Evolutionary conservation across 202 grass and related monocot genomes (phyloP), one percentile per base, ranked within the genome.

Genomic region (Thinopyrum obtusiflorum): DNA sequence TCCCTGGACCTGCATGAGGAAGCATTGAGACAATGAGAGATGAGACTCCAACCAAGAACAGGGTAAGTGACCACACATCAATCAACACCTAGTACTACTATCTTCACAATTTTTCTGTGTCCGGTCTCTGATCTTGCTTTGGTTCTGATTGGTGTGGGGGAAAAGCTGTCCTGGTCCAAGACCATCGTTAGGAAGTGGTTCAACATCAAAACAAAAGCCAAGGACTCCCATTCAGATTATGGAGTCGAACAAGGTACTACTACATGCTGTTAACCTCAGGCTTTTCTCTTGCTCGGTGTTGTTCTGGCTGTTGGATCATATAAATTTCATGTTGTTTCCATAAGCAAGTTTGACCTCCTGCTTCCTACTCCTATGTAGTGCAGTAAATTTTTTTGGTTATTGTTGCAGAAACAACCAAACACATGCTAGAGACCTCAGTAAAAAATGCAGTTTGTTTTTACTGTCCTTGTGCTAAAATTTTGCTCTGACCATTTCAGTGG

Each of bases 21-120:
- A 84, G 88, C 86, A 88, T 24, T 90, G 91, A 87, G 89, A 93
- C 91, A 92, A 98, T 98, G 95, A 98, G 95, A 93, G 95, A 98
- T 93, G 95, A 95, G 63, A 93, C 86, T 91, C 89, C 83, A 55
- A 95, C 77, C 78, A 98, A 93, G 89, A 98, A 77, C 94, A 97
- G 93, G 95, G 95, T 98, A 76, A 85, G 89, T 55, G 21, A 85
- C 32, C 77, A 33, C 62, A 67, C 40, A 90, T 73, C 65, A 25
- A 46, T 4, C 42, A 13, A 46, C 42, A 46, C 11, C 42, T 46
- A 46, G 3, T 46, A 14, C 11, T 46, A 20, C 17, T 36, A 46
- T 62, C 14, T 78, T 81, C 31, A 11, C 76, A 44, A 32, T 40
- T 76, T 37, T 59, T 75, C 35, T 11, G 62, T 80, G 42, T 55